Base-by-base conservation (phyloP, 2,329 filamentous ascomycete species). In the Claviceps sp. region DNA sequence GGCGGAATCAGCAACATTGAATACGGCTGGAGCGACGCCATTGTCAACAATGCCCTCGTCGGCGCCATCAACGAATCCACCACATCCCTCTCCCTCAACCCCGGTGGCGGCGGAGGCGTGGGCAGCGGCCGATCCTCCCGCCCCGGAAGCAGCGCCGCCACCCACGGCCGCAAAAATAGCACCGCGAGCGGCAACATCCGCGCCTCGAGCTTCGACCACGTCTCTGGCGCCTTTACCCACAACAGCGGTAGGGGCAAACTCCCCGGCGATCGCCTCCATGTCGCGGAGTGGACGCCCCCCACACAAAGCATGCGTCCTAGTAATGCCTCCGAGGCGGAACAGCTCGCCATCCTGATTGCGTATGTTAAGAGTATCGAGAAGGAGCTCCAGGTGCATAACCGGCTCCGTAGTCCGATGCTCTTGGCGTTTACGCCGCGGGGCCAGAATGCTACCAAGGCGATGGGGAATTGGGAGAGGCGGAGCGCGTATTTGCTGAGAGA, bases 401-500 rank as follows among this genome's bases (percentile, higher is more conserved):
- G 90, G 64, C 74, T 97, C 57, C 83, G 93, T 58, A 82, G 82
- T 53, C 84, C 89, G 2, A 93, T 97, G 85, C 77, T 90, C 52
- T 76, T 95, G 51, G 89, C 93, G 8, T 97, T 94, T 65, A 89
- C 88, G 14, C 86, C 89, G 3, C 81, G 89, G 34, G 85, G 91
- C 55, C 77, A 81, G 40, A 97, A 97, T 62, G 80, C 84, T 16
- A 74, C 73, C 56, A 90, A 86, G 68, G 89, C 91, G 16, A 91
- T 97, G 86, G 77, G 84, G 19, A 98, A 98, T 68, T 98, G 93
- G 91, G 90, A 98, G 73, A 83, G 86, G 63, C 97, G 97, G 72
- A 94, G 88, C 52, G 84, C 87, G 34, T 95, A 97, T 64, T 72
- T 98, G 42, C 75, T 97, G 13, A 77, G 87, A 39, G 93, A 98